Base-by-base conservation (phyloP, 352 stramenopile species). In the Phytophthora sojae region DNA sequence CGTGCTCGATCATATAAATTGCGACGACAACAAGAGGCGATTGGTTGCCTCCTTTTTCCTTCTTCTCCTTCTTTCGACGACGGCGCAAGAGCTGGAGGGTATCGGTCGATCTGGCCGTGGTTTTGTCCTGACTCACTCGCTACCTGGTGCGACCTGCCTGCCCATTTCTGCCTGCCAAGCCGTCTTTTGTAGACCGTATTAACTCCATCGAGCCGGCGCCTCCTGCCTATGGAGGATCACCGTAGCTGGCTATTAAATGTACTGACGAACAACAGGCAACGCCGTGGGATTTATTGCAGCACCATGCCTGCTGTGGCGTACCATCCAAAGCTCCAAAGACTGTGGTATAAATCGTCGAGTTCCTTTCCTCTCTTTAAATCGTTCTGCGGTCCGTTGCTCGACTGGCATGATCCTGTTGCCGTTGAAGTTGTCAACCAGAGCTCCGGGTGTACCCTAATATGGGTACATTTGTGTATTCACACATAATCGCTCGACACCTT, bases 1-100 rank as follows among this genome's bases (percentile, higher is more conserved):
- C 84, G 15, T 94, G 82, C 72, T 66, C 77, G 61, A 77, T 76
- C 39, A 92, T 94, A 83, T 94, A 84, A 79, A 50, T 50, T 67
- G 54, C 44, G 53, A 68, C 52, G 61, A 72, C 58, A 47, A 69
- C n/a, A 26, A 67, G 55, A 72, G 45, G 35, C 57, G 35, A 64
- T n/a, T 64, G 47, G 6, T 14, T 17, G 12, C 35, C 35, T 44
- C 35, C 12, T 44, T 14, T 55, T 66, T 53, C n/a, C 29, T 30
- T 70, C 35, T 9, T n/a, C 49, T 58, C 57, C 53, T 58, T 57
- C 25, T 60, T 57, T 66, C 15, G 58, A 66, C 53, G 29, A 50
- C 37, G 35, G 52, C 57, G 61, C 53, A 69, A 6, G 29, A 32
- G 29, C 29, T 32, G 54, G 45, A 12, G 39, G 42, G 5, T 49